phyloP scores from a whole-genome alignment of 2,329 filamentous ascomycete genomes.

The Alternaria triticimaculans region DNA sequence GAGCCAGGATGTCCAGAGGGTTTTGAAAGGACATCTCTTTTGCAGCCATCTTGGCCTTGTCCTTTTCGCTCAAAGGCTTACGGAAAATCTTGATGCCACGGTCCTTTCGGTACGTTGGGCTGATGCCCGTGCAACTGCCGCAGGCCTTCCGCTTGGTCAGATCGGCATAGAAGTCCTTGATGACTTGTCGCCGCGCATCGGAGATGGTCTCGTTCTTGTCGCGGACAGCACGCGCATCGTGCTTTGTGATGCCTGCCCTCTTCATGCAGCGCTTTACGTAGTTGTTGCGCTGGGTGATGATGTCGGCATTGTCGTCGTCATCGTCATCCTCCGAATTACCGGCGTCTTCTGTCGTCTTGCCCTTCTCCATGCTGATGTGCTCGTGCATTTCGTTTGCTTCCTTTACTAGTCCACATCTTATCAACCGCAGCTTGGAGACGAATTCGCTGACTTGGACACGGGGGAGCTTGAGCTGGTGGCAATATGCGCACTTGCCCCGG shows the following conservation, averaged over 20 bases:
- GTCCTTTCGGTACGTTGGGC: constrained; percentile 84
- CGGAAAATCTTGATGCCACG: constrained; percentile 93
- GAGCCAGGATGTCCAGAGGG: constrained; percentile 67
- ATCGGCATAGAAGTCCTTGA: constrained; percentile 81
- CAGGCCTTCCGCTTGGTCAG: constrained; percentile 76
- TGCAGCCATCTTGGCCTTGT: constrained; percentile 78
- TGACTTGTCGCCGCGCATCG: constrained; percentile 75
- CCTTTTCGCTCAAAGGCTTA: constrained; percentile 75
- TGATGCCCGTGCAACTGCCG: constrained; percentile 61
- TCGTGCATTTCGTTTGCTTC: constrained; percentile 64
- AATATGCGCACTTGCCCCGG: constrained; percentile 88
- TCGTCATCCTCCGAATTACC: constrained; percentile 70
- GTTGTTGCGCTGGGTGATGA: constrained; percentile 64
- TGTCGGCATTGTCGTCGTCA: constrained; percentile 65
- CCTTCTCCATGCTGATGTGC: constrained; percentile 52
- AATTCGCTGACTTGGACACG: constrained; percentile 78
- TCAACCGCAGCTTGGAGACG: constrained; percentile 81
- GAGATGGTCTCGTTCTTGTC: constrained; percentile 84
- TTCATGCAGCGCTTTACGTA: constrained; percentile 79
- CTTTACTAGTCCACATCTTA: constrained; percentile 81
- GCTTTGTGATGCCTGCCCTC: constrained; percentile 57
- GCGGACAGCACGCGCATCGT: constrained; percentile 55
- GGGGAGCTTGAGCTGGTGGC: constrained; percentile 83
- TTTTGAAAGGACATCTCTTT: constrained; percentile 70
- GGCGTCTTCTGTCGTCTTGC: constrained; percentile 46